Base-by-base conservation (phyloP, 2,329 filamentous ascomycete genomes). In the Delphinella strobiligena region DNA sequence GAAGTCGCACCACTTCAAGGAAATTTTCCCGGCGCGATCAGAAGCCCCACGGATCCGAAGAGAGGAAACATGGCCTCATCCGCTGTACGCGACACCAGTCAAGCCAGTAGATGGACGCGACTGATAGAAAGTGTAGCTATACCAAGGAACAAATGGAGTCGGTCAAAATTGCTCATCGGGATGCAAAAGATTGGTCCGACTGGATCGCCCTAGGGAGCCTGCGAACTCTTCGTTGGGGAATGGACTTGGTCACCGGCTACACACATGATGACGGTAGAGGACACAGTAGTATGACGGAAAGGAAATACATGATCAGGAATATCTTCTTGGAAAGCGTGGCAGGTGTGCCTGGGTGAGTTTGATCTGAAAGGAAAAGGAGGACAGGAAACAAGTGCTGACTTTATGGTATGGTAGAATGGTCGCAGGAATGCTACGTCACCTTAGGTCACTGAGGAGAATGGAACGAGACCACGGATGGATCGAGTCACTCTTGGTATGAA, bases 321-420 rank as follows among this genome's bases (percentile, higher is more conserved):
- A 74, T 98, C 50, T 98, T 98, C 61, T 72, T 98, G 24, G 91
- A 98, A 61, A 88, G 81, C 36, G 85, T 98, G 30, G 91, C 91
- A 10, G 91, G 87, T 24, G 91, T 96, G 0, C 91, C 91, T 0
- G 91, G 91, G n/a, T n/a, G n/a, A n/a, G n/a, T n/a, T n/a, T n/a
- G n/a, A n/a, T n/a, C n/a, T n/a, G n/a, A n/a, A n/a, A n/a, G n/a
- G n/a, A n/a, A n/a, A n/a, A n/a, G n/a, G n/a, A n/a, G n/a, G n/a
- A n/a, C n/a, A n/a, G n/a, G n/a, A n/a, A n/a, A n/a, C n/a, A n/a
- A n/a, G n/a, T n/a, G n/a, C n/a, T n/a, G n/a, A n/a, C n/a, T n/a
- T n/a, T n/a, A n/a, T n/a, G n/a, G n/a, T n/a, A n/a, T n/a, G n/a
- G n/a, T n/a, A n/a, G n/a, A 5, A 96, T 96, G 86, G 89, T 96